Evolutionary conservation across 2,329 filamentous ascomycete species (phyloP), one percentile per base, ranked within the genome.

Genomic region (Dothistroma pini): DNA sequence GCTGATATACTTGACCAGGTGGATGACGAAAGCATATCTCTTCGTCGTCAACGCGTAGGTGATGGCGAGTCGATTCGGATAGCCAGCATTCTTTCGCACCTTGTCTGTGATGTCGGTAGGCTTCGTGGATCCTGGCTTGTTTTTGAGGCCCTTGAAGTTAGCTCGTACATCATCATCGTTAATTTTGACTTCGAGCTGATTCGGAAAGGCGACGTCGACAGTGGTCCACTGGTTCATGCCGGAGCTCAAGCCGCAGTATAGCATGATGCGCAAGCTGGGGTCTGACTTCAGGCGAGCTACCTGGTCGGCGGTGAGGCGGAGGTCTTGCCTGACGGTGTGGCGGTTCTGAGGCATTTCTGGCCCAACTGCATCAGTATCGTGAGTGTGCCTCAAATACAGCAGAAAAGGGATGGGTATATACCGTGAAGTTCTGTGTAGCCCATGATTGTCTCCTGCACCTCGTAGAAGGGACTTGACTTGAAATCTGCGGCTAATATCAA

Each of bases 131-230:
- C 95, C 95, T 7, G 93, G 91, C 75, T 95, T 96, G 75, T 96
- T 97, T 77, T 99, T 99, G 63, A 99, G 77, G 4, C 95, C 95
- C 68, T 95, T 89, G 67, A 96, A 83, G 74, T 97, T 99, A n/a
- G 89, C 89, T 75, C 93, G 95, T 67, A 97, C 84, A 60, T 97
- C 91, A 35, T 89, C 89, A 10, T 86, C 84, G 69, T 99, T 99
- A 59, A 96, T 86, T 73, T 92, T 93, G 60, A 99, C 83, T 74
- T 99, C 95, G 34, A 95, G 89, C 76, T 97, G 92, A 69, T 93
- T 87, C 1, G 95, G 95, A 67, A 99, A 99, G 0, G 90, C 80
- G 57, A 99, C 87, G 63, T 97, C 91, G 55, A 78, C 78, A 38
- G 79, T 76, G 19, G 76, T 74, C 64, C 90, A 89, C 2, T 79